Evolutionary conservation across 139 green algal species (phyloP).

Genomic region (Micromonas pusilla): DNA sequence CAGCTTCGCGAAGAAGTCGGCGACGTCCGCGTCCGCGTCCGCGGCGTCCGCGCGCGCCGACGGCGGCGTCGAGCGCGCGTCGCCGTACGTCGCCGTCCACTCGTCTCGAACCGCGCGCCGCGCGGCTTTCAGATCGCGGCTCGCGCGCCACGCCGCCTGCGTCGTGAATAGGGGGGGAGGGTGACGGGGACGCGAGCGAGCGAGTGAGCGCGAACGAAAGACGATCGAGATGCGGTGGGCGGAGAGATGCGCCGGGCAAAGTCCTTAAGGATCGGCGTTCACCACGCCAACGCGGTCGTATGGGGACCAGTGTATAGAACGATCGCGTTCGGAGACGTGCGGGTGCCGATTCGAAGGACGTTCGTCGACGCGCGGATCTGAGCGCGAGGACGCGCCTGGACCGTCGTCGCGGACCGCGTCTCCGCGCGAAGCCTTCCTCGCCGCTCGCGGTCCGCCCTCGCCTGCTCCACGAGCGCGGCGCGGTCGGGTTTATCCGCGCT

Average conservation of each 20-base stretch:
- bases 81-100: neutral
- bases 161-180: neutral
- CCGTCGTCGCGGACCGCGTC: neutral
- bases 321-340: too few species aligned
- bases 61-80: too few species aligned
- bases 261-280: too few species aligned
- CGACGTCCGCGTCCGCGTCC: neutral
- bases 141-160: neutral
- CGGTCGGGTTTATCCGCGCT: neutral
- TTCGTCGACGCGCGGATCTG: too few species aligned
- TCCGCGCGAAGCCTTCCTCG: neutral
- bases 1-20: neutral
- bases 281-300: too few species aligned
- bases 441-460: neutral
- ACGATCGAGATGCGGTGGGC: too few species aligned
- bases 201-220: too few species aligned
- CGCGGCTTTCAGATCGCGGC: neutral
- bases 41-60: too few species aligned
- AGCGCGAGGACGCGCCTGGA: neutral
- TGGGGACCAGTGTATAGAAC: too few species aligned
- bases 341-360: too few species aligned
- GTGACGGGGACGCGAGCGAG: too few species aligned
- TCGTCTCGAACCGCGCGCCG: neutral
- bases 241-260: too few species aligned
- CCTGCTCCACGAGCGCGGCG: neutral